Evolutionary conservation across 73 alveolate genomes (phyloP).

Genomic region (Paramecium sonneborni): DNA sequence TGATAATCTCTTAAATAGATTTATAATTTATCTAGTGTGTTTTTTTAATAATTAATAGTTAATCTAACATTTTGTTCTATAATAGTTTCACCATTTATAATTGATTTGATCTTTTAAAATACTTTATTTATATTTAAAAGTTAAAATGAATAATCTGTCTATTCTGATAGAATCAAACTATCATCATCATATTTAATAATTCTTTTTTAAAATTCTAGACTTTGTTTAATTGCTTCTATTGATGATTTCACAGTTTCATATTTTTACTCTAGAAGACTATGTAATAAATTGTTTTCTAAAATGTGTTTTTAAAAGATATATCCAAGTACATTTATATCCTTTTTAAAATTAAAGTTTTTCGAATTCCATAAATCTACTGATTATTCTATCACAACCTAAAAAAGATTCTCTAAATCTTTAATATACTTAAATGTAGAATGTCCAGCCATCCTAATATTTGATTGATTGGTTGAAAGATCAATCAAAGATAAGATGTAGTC

Average conservation of each 20-base stretch:
- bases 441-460: constrained; percentile 4
- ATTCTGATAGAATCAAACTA: neutral
- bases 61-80: neutral
- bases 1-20: neutral
- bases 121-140: neutral
- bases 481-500: neutral
- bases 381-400: neutral
- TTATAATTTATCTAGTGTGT: neutral
- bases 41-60: neutral
- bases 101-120: neutral
- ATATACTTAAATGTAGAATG: neutral
- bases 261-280: neutral
- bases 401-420: neutral
- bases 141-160: neutral
- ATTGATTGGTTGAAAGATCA: neutral
- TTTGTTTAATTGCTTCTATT: neutral
- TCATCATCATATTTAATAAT: neutral
- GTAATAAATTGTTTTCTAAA: neutral
- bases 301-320: neutral
- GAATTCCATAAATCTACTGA: neutral
- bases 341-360: neutral
- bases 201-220: neutral
- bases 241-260: neutral
- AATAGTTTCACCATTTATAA: neutral
- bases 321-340: neutral